A percentile compares a stretch with the other conserved stretches of the same genome.
These are phyloP conservation scores for Pichia eremophila DNA, from an alignment of 805 yeast genomes.

Conservation along the genomic window DNA sequence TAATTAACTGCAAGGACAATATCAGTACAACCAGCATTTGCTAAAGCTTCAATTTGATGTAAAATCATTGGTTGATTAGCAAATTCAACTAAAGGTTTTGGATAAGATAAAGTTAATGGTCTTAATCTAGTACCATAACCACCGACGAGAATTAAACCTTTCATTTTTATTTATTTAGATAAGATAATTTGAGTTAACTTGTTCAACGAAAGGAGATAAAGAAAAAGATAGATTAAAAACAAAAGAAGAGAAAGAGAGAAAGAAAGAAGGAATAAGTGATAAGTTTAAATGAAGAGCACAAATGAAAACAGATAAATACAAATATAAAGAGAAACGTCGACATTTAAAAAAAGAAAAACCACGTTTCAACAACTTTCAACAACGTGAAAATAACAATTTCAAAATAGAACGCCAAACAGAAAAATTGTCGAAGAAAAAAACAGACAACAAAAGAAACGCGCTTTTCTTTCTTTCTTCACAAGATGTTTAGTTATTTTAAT, in stretches of 20 bases:
- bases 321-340: background rate
- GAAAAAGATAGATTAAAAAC: slow-evolving; percentile 1
- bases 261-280: background rate
- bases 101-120: slow-evolving; percentile 90
- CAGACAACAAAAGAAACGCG: background rate
- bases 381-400: no score
- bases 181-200: background rate
- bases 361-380: no score
- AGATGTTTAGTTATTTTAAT: no score
- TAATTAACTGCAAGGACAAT: slow-evolving; percentile 97
- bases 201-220: slow-evolving; percentile 9
- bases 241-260: background rate
- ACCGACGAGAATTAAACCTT: slow-evolving; percentile 96
- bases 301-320: background rate
- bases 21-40: slow-evolving; percentile 97
- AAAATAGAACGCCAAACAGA: background rate
- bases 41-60: slow-evolving; percentile 97
- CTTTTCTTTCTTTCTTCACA: no score
- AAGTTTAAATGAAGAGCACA: no score
- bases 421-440: background rate
- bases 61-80: slow-evolving; percentile 99
- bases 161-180: slow-evolving; percentile 39
- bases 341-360: background rate
- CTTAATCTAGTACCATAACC: slow-evolving; percentile 99
- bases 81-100: slow-evolving; percentile 95